A percentile compares a stretch with the other conserved stretches of the same genome.
These are phyloP conservation scores for Hypoxylon perforatum DNA, from an alignment of 495 filamentous ascomycete species.

Conservation along the genomic window DNA sequence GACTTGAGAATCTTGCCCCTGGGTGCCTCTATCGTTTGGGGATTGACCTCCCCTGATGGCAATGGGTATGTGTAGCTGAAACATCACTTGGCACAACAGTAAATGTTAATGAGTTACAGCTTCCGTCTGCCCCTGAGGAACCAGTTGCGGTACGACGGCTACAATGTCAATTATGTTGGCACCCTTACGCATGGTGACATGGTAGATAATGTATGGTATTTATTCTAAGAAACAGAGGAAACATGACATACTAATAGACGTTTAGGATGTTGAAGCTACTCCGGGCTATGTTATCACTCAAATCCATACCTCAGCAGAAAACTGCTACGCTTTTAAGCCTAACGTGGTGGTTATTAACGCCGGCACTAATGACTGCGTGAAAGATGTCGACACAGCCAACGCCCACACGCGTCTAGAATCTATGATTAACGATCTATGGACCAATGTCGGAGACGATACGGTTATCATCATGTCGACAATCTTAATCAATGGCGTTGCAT, in stretches of 20 bases:
- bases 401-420: too few relatives aligned
- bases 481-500: too few relatives aligned
- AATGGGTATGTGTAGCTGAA: neutral
- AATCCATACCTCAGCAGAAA: neutral
- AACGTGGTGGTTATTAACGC: slow-evolving; percentile 30
- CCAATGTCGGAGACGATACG: too few relatives aligned
- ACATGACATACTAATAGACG: neutral
- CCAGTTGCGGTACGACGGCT: neutral
- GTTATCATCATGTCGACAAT: too few relatives aligned
- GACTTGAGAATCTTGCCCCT: slow-evolving; percentile 42
- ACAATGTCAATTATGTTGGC: neutral
- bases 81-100: neutral
- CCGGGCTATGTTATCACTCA: neutral
- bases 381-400: slow-evolving; percentile 3
- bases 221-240: too few relatives aligned
- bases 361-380: slow-evolving; percentile 26
- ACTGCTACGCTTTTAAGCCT: slow-evolving; percentile 1
- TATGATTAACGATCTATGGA: slow-evolving; percentile 8
- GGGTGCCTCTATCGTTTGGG: neutral
- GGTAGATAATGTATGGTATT: neutral
- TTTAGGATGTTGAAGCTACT: neutral
- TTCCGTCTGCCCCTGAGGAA: neutral
- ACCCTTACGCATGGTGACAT: neutral
- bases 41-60: neutral
- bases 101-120: neutral